These are phyloP conservation scores for Mantamonas sphyraenae DNA, from an alignment of 78 protist species.

Conservation along the genomic window DNA sequence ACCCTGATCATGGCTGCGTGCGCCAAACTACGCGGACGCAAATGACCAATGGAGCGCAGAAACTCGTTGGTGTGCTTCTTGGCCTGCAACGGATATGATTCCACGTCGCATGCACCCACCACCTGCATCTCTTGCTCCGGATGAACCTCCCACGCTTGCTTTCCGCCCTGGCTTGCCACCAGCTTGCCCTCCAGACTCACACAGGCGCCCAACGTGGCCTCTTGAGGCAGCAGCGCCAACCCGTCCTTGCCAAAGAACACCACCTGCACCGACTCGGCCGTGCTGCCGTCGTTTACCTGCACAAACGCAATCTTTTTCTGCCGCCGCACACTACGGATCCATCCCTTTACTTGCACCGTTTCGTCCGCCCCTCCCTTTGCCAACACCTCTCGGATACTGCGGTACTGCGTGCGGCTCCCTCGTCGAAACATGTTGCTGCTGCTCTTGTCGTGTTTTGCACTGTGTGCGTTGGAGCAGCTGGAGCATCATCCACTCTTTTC, in stretches of 20 bases:
- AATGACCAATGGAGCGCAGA: conserved; percentile 74
- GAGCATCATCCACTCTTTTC: no score
- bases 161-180: background rate
- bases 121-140: no score
- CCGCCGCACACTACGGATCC: background rate
- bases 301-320: conserved; percentile 1
- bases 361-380: no score
- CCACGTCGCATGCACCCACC: no score
- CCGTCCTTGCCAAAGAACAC: background rate
- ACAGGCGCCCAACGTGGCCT: background rate
- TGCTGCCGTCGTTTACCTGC: background rate
- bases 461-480: no score
- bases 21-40: conserved; percentile 63
- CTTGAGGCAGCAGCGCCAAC: background rate
- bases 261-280: background rate
- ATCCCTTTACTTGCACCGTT: no score
- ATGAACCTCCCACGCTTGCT: conserved; percentile 11
- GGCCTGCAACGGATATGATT: conserved; percentile 83
- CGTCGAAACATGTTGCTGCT: no score
- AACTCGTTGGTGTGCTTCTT: conserved; percentile 74
- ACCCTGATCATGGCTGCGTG: conserved; percentile 54
- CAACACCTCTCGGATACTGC: no score
- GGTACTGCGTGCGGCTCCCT: no score
- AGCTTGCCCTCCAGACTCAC: background rate
- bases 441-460: no score